These are phyloP conservation scores for Rhodotorula sp. DNA, from an alignment of 1,284 basidiomycete species.

Conservation along the genomic window DNA sequence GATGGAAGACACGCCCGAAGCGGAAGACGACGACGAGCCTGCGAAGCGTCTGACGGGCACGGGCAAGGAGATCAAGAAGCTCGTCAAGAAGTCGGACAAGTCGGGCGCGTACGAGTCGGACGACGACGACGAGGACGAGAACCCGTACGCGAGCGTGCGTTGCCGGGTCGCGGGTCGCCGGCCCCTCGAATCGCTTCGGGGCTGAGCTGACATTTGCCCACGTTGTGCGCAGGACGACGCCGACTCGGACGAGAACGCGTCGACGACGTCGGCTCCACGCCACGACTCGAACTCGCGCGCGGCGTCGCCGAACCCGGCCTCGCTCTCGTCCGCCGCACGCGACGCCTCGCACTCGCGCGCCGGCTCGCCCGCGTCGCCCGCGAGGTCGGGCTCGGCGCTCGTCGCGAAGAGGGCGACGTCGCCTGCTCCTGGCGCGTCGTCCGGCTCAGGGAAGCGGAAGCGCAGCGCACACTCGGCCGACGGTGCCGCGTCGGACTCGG, in stretches of 20 bases:
- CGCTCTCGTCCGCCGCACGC: neutral
- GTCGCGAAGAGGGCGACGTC: slow-evolving; percentile 74
- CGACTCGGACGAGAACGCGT: slow-evolving; percentile 19
- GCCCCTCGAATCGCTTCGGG: no score
- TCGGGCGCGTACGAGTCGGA: slow-evolving; percentile 56
- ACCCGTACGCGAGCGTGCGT: slow-evolving; percentile 53
- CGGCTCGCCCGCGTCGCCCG: slow-evolving; percentile 49
- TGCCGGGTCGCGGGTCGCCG: no score
- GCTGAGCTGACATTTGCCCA: no score
- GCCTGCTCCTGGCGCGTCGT: slow-evolving; percentile 14
- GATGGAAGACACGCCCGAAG: slow-evolving; percentile 63
- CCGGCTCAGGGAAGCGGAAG: slow-evolving; percentile 26
- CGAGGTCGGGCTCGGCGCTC: slow-evolving; percentile 62
- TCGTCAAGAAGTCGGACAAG: slow-evolving; percentile 62
- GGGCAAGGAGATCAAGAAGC: slow-evolving; percentile 71
- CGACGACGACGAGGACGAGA: slow-evolving; percentile 70
- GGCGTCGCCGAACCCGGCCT: neutral
- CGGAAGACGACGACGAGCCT: slow-evolving; percentile 63
- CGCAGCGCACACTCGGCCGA: slow-evolving; percentile 6
- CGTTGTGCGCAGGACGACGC: slow-evolving; percentile 14
- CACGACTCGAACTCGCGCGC: slow-evolving; percentile 1
- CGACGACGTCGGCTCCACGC: slow-evolving; percentile 4
- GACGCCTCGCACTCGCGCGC: slow-evolving; percentile 22
- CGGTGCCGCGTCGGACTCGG: slow-evolving; percentile 6
- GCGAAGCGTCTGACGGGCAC: slow-evolving; percentile 62